Evolutionary conservation across 805 yeast genomes (phyloP).

Genomic region (Saccharomycopsis javanensis): DNA sequence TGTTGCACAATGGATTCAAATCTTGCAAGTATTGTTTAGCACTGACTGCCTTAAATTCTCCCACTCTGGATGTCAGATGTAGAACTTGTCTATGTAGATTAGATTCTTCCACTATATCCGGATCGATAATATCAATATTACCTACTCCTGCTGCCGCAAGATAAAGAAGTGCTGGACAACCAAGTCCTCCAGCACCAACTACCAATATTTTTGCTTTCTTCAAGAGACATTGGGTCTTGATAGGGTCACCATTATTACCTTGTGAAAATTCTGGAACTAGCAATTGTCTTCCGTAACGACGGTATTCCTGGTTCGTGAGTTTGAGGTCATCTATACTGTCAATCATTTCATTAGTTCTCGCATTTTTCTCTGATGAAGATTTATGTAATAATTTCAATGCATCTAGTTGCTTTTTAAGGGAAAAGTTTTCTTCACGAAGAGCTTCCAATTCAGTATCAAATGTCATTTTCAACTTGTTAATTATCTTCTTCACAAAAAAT

Average conservation of each 20-base stretch:
- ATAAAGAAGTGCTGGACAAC: constrained; percentile 83
- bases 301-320: constrained; percentile 54
- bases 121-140: constrained; percentile 74
- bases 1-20: constrained; percentile 60
- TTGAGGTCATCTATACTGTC: not conserved
- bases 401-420: constrained; percentile 1
- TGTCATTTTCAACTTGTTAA: not conserved
- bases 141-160: constrained; percentile 87
- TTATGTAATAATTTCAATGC: not conserved
- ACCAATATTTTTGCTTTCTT: constrained; percentile 56
- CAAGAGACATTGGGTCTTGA: constrained; percentile 46
- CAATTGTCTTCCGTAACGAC: constrained; percentile 90
- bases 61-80: constrained; percentile 60
- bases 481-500: not conserved
- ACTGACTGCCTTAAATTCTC: constrained; percentile 67
- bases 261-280: constrained; percentile 63
- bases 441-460: not conserved
- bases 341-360: not conserved
- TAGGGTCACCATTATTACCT: not conserved
- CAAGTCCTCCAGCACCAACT: constrained; percentile 95
- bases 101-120: constrained; percentile 73
- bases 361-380: not conserved
- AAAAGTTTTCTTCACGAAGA: constrained; percentile 4
- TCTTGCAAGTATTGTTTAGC: constrained; percentile 46
- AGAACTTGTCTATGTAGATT: constrained; percentile 86